phyloP scores from a whole-genome alignment of 164 flowering plant genomes.

The Litsea cubeba region DNA sequence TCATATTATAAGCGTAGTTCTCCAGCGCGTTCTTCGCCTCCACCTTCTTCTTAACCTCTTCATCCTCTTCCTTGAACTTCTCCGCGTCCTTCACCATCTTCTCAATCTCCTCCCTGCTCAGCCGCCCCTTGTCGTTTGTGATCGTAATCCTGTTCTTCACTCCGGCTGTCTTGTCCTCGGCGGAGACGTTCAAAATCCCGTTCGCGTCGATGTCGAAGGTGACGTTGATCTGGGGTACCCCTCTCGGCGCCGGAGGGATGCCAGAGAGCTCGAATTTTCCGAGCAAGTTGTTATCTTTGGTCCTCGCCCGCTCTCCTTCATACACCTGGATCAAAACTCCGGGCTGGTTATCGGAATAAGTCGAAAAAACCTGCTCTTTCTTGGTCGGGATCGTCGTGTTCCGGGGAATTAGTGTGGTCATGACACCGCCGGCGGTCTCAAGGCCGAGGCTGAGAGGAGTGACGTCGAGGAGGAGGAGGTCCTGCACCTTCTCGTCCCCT shows the following conservation, averaged over 20 bases:
- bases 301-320: conserved; percentile 39
- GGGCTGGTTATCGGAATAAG: conserved; percentile 40
- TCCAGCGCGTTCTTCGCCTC: conserved; percentile 34
- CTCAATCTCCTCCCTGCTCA: conserved; percentile 28
- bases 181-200: conserved; percentile 37
- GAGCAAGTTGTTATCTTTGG: conserved; percentile 25
- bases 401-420: conserved; percentile 27
- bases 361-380: conserved; percentile 31
- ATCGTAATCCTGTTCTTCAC: conserved; percentile 43
- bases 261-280: conserved; percentile 31
- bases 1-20: conserved; percentile 37
- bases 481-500: conserved; percentile 68
- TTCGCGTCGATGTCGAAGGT: conserved; percentile 32
- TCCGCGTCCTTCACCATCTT: conserved; percentile 44
- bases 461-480: conserved; percentile 48
- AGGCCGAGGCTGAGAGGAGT: conserved; percentile 27
- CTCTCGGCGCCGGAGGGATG: conserved; percentile 41
- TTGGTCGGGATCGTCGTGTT: conserved; percentile 41
- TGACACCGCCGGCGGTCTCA: conserved; percentile 31
- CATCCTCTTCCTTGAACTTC: conserved; percentile 34
- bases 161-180: conserved; percentile 42
- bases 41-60: conserved; percentile 40
- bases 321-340: conserved; percentile 35
- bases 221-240: conserved; percentile 41
- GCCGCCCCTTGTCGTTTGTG: conserved; percentile 36